phyloP scores from a whole-genome alignment of 2,329 filamentous ascomycete species.

The Microcera coccophila region DNA sequence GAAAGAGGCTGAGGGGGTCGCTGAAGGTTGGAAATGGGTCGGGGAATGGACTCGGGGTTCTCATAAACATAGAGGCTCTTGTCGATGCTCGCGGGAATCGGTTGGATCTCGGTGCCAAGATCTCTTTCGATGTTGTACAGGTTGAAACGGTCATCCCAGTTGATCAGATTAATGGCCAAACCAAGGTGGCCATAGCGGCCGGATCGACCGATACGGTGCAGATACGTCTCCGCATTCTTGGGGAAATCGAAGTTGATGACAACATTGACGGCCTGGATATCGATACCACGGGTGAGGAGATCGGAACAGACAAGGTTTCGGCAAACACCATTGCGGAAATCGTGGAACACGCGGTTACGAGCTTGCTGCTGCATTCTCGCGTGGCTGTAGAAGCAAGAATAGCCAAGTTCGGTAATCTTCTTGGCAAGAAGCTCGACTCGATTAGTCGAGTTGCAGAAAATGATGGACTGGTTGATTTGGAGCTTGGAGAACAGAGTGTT shows the following conservation, averaged over 20 bases:
- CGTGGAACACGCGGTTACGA: conserved; percentile 97
- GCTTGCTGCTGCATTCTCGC: conserved; percentile 96
- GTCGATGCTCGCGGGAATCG: conserved; percentile 92
- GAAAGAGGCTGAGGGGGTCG: conserved; percentile 24
- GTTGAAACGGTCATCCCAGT: conserved; percentile 99
- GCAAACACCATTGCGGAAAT: conserved; percentile 96
- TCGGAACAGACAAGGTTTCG: conserved; percentile 98
- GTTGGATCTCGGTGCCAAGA: conserved; percentile 92
- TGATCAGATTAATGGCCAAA: conserved; percentile 97
- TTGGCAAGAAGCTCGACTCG: conserved; percentile 95
- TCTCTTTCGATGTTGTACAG: conserved; percentile 98
- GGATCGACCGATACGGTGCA: conserved; percentile 96
- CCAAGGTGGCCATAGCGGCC: conserved; percentile 95
- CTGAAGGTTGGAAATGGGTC: conserved; percentile 60
- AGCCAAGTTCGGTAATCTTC: conserved; percentile 98
- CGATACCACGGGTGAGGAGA: conserved; percentile 94
- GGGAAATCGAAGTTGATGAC: conserved; percentile 99
- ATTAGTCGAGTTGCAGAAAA: conserved; percentile 99
- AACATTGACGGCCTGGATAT: conserved; percentile 98
- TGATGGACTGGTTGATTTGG: conserved; percentile 99
- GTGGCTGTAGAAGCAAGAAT: conserved; percentile 99
- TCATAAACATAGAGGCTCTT: conserved; percentile 99
- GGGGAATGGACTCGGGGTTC: conserved; percentile 88
- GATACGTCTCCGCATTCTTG: conserved; percentile 98
- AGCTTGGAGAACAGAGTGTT: conserved; percentile 99